Conservation (phyloP, 768 basidiomycete genomes). For the Boletus rufocinnamomeus region DNA sequence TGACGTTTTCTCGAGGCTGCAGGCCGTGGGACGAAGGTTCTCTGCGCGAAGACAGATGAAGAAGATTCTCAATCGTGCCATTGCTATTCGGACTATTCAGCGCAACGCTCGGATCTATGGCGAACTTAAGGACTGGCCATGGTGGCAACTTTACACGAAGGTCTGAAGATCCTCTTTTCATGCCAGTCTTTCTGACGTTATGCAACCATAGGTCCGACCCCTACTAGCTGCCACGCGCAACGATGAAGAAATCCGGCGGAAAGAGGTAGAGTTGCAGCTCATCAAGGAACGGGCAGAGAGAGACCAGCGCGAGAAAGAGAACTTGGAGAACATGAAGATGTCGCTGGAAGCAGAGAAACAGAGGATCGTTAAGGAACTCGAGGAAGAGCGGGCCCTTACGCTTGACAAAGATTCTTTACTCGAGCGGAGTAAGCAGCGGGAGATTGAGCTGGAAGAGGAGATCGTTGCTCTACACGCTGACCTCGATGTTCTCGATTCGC, state of each 20-base stretch:
- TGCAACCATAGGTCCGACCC: conserved; percentile 71
- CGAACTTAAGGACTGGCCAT: conserved; percentile 92
- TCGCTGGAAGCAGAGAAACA: conserved; percentile 81
- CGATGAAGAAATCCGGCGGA: conserved; percentile 88
- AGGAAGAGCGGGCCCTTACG: conserved; percentile 76
- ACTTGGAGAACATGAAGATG: conserved; percentile 79
- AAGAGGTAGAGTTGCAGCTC: conserved; percentile 79
- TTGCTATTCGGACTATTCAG: conserved; percentile 91
- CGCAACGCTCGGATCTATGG: conserved; percentile 91
- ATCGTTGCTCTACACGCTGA: conserved; percentile 77
- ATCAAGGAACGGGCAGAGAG: conserved; percentile 84
- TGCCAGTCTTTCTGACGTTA: conserved; percentile 8
- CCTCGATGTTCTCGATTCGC: conserved; percentile 80
- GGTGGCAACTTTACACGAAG: conserved; percentile 99
- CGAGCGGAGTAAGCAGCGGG: conserved; percentile 82
- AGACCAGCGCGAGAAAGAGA: conserved; percentile 79
- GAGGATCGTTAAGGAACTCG: conserved; percentile 77
- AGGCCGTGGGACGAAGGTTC: conserved; percentile 84
- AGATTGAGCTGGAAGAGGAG: conserved; percentile 85
- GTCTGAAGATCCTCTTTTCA: conserved; percentile 36
- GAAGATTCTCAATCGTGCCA: conserved; percentile 91
- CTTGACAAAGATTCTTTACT: conserved; percentile 84
- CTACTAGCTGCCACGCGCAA: conserved; percentile 88
- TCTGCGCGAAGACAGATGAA: conserved; percentile 87
- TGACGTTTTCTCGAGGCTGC: conserved; percentile 85